Base-by-base conservation (phyloP, 805 yeast genomes). In the Starmera amethionina region DNA sequence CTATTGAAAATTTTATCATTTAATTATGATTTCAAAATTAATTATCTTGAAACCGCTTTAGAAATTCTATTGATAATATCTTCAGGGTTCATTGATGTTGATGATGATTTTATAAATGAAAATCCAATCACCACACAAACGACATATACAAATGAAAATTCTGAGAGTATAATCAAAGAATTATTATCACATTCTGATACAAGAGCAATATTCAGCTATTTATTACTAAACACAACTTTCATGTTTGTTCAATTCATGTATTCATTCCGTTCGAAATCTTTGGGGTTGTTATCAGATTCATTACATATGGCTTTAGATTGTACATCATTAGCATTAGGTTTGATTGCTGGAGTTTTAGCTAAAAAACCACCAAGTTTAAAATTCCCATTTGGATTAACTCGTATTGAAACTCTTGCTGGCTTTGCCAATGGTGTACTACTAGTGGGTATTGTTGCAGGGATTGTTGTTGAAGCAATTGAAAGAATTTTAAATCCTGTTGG, bases 291-390 rank as follows among this genome's bases (percentile, higher is more conserved):
- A 39, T 87, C 96, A 15, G 99, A 93, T 55, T 87, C 96, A 1
- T 69, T 93, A 39, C 99, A 93, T 60, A 93, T 93, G 99, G 83
- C 95, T 3, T 68, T 93, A 41, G 99, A 93, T 60, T 93, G 98
- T 58, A 73, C 87, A 0, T 94, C 97, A 0, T 65, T 93, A 41
- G 77, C 93, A 3, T 73, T 93, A 28, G 99, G 99, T 0, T 65
- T 93, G 2, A 69, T 90, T 22, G 98, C 99, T 0, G 85, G 94
- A 18, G 71, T 76, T 12, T 62, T 77, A 39, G 68, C 82, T 3
- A 77, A 75, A 46, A 65, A 65, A 45, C 77, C 79, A 2, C 72
- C 84, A 5, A 74, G 74, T 43, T 71, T 79, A n/a, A 70, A 73
- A 39, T 90, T 74, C 55, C 97, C 97, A 1, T 87, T 86, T 64